Percentiles rank a stretch among this genome's conserved stretches.
Conservation (phyloP, 495 filamentous ascomycete species). For the Cercophora newfieldiana region DNA sequence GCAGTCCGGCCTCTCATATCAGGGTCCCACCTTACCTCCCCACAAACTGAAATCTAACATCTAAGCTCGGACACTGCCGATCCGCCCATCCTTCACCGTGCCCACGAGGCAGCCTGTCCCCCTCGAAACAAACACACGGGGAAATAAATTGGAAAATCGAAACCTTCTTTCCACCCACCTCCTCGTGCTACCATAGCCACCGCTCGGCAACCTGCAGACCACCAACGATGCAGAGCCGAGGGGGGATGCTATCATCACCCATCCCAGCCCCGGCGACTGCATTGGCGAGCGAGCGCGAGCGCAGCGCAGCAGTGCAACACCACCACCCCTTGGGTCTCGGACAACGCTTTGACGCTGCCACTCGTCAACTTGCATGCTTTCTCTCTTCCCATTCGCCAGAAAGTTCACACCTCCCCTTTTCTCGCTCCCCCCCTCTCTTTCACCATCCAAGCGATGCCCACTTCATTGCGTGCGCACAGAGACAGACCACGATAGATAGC, state of each 20-base stretch:
- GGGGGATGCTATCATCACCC: background rate
- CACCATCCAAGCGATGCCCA: background rate
- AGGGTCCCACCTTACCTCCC: background rate
- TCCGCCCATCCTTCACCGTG: background rate
- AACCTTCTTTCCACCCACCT: background rate
- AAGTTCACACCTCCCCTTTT: background rate
- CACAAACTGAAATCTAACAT: background rate
- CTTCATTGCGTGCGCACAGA: too few species aligned
- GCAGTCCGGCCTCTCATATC: background rate
- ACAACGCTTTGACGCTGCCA: constrained; percentile 1
- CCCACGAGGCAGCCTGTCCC: background rate
- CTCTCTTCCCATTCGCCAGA: background rate
- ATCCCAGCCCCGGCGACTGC: background rate
- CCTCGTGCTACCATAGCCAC: background rate
- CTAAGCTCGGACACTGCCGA: background rate
- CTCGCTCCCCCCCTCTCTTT: too few species aligned
- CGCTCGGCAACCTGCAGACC: background rate
- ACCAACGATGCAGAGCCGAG: background rate
- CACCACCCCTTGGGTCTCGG: background rate
- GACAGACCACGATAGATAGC: too few species aligned
- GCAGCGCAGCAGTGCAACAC: background rate
- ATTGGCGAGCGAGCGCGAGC: too few species aligned
- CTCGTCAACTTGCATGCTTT: background rate
- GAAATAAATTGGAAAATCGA: background rate
- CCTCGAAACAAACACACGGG: background rate